Percentiles rank a stretch among this genome's conserved stretches.
Evolutionary conservation across 176 grass and related monocot genomes (phyloP).

Genomic region (Musa acuminata): DNA sequence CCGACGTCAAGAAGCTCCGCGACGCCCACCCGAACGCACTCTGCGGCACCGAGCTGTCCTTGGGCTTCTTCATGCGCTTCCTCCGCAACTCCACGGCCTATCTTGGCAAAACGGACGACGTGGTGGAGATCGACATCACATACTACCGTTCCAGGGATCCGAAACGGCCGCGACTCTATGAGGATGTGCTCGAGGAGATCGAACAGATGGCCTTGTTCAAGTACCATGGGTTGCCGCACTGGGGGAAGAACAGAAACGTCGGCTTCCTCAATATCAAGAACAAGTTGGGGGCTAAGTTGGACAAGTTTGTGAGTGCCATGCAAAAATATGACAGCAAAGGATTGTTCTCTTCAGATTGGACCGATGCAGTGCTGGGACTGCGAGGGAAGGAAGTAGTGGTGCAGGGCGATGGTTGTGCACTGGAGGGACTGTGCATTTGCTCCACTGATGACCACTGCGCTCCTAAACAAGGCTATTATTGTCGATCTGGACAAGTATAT

Average conservation of each 20-base stretch:
- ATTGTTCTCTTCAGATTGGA: constrained; percentile 68
- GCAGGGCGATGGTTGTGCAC: constrained; percentile 35
- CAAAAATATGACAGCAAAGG: constrained; percentile 34
- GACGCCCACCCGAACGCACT: constrained; percentile 35
- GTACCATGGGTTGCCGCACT: constrained; percentile 47
- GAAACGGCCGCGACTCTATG: constrained; percentile 24
- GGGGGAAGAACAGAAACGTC: constrained; percentile 61
- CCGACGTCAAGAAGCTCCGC: constrained; percentile 43
- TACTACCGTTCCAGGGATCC: constrained; percentile 43
- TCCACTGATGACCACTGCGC: constrained; percentile 35
- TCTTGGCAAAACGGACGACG: constrained; percentile 40
- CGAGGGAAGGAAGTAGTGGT: constrained; percentile 17
- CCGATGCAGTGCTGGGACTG: constrained; percentile 50
- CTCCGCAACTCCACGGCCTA: constrained; percentile 30
- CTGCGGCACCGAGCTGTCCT: constrained; percentile 48
- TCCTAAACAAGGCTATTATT: constrained; percentile 31
- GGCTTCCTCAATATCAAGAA: constrained; percentile 27
- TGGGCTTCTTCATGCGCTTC: constrained; percentile 43
- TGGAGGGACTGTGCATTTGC: constrained; percentile 54
- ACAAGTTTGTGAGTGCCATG: constrained; percentile 36
- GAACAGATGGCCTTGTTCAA: constrained; percentile 53
- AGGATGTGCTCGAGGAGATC: constrained; percentile 40
- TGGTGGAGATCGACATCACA: constrained; percentile 43
- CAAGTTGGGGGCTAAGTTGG: constrained; percentile 17
- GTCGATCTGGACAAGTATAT: constrained; percentile 37